Conservation (phyloP, 257 asterid genomes). For the Henckelia pumila region DNA sequence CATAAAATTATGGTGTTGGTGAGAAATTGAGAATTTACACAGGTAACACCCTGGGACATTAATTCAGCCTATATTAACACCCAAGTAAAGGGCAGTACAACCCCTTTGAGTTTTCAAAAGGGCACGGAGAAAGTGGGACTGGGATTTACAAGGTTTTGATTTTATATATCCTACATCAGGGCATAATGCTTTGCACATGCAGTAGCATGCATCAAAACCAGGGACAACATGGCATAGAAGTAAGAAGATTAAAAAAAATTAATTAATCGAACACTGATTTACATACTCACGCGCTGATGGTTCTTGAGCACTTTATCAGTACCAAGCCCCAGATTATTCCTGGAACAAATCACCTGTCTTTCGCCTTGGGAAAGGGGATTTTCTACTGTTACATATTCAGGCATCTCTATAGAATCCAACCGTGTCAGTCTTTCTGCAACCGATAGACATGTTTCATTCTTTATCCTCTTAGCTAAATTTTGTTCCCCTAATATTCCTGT, state of each 20-base stretch:
- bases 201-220: too few species aligned
- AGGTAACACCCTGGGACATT: too few species aligned
- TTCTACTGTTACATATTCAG: constrained; percentile 37
- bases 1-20: too few species aligned
- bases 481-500: constrained; percentile 34
- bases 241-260: constrained; percentile 15
- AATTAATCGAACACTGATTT: constrained; percentile 17
- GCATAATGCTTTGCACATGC: too few species aligned
- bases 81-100: too few species aligned
- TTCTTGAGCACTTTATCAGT: constrained; percentile 34
- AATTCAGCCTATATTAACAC: too few species aligned
- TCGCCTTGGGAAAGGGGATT: constrained; percentile 29
- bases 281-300: constrained; percentile 59
- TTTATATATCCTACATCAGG: too few species aligned
- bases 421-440: constrained; percentile 34
- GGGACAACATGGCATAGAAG: not conserved
- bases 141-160: too few species aligned
- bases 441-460: constrained; percentile 32
- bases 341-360: constrained; percentile 28
- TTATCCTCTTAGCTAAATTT: constrained; percentile 25
- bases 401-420: constrained; percentile 32
- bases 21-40: too few species aligned
- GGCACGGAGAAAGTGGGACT: too few species aligned
- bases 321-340: constrained; percentile 21
- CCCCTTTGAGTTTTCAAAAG: too few species aligned